Percentiles rank a stretch among this genome's conserved stretches.
Evolutionary conservation across 495 filamentous ascomycete species (phyloP).

Genomic region (Pyrenopolyporus hunteri): DNA sequence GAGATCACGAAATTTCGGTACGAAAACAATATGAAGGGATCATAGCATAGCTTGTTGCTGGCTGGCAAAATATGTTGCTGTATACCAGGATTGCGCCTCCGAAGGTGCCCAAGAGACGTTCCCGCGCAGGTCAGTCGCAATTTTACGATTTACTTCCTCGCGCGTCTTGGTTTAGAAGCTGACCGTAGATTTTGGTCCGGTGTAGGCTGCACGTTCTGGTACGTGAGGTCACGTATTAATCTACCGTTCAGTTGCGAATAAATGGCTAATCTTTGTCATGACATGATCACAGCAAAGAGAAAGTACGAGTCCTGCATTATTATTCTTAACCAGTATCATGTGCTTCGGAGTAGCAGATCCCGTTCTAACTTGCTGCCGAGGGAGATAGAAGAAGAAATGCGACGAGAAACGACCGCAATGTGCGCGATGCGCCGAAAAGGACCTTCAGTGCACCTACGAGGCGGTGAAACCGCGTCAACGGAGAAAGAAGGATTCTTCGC

Average conservation of each 20-base stretch:
- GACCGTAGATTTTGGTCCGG: constrained; percentile 16
- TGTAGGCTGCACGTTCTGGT: constrained; percentile 66
- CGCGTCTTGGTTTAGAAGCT: constrained; percentile 13
- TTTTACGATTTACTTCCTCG: constrained; percentile 8
- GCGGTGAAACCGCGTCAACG: constrained; percentile 62
- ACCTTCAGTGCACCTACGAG: constrained; percentile 61
- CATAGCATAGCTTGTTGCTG: constrained; percentile 6
- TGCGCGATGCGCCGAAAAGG: constrained; percentile 61
- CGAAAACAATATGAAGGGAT: constrained; percentile 15
- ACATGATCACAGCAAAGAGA: constrained; percentile 53
- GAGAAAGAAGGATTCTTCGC: constrained; percentile 48
- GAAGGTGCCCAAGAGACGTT: constrained; percentile 65
- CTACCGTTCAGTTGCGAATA: neutral
- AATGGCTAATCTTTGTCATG: constrained; percentile 20
- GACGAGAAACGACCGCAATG: constrained; percentile 65
- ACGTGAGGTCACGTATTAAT: constrained; percentile 35
- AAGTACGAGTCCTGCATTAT: constrained; percentile 40
- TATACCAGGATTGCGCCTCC: constrained; percentile 63
- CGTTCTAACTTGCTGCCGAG: constrained; percentile 16
- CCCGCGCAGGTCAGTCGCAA: constrained; percentile 62
- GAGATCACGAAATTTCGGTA: neutral
- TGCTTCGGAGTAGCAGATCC: neutral
- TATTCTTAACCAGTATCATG: neutral
- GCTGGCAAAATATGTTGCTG: constrained; percentile 58
- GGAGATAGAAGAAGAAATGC: constrained; percentile 67